Conservation (phyloP, 768 basidiomycete genomes). For the Grammothele lineata region DNA sequence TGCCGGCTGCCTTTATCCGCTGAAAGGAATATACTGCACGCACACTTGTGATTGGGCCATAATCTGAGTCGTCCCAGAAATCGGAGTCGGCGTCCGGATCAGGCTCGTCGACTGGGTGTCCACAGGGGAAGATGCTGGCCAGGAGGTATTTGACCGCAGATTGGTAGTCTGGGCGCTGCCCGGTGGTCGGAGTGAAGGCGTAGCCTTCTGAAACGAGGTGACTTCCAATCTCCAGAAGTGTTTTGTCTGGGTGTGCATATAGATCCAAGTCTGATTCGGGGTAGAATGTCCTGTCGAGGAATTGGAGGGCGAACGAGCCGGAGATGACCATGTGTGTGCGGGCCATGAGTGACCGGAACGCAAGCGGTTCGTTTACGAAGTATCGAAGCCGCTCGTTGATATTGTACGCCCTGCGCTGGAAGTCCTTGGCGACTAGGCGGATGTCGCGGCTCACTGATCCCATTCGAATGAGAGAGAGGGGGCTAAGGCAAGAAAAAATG, state of each 20-base stretch:
- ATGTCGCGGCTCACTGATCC: constrained; percentile 15
- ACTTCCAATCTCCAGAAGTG: constrained; percentile 26
- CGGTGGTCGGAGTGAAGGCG: constrained; percentile 18
- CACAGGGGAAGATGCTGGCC: not conserved
- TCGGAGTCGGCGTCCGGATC: not conserved
- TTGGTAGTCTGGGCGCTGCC: constrained; percentile 20
- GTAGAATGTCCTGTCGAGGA: constrained; percentile 42
- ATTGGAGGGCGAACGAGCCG: constrained; percentile 50
- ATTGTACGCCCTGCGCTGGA: constrained; percentile 28
- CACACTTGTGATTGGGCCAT: constrained; percentile 25
- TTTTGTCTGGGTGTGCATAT: constrained; percentile 34
- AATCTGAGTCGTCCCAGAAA: not conserved
- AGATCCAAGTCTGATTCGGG: constrained; percentile 48
- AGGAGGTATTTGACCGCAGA: constrained; percentile 1
- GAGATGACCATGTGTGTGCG: constrained; percentile 45
- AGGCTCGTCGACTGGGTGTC: not conserved
- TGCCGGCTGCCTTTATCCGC: constrained; percentile 10
- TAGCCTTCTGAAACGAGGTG: constrained; percentile 36
- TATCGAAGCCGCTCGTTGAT: constrained; percentile 32
- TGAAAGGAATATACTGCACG: constrained; percentile 32
- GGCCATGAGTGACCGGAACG: constrained; percentile 41
- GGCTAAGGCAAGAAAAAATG: constrained; percentile 10
- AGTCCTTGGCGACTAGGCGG: constrained; percentile 17
- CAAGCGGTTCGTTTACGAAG: constrained; percentile 33
- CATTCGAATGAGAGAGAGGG: constrained; percentile 10